Conservation (phyloP, 1,284 basidiomycete genomes). For the Coniferiporia weirii region DNA sequence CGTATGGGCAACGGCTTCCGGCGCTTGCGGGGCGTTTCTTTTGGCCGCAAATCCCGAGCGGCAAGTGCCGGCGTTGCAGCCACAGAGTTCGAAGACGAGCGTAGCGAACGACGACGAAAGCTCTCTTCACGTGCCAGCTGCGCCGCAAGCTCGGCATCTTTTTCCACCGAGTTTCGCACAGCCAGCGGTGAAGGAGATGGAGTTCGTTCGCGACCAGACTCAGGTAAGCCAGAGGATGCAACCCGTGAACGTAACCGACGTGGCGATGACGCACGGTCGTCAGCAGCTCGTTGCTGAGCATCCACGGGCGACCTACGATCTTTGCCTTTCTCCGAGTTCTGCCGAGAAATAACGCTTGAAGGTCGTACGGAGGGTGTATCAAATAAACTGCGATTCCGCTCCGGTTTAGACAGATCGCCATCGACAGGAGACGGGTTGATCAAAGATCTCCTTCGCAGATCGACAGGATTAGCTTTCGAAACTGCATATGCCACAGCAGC, state of each 20-base stretch:
- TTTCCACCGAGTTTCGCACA: slow-evolving; percentile 11
- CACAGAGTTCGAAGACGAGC: slow-evolving; percentile 7
- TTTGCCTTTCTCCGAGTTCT: background rate
- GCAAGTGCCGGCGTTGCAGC: background rate
- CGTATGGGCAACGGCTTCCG: slow-evolving; percentile 7
- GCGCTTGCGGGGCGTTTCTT: slow-evolving; percentile 7
- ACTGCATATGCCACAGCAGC: slow-evolving; percentile 11
- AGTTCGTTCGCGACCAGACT: background rate
- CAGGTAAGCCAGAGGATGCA: background rate
- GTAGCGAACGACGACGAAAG: slow-evolving; percentile 7
- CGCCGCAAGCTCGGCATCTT: slow-evolving; percentile 17
- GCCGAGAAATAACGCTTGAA: background rate
- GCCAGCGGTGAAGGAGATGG: background rate
- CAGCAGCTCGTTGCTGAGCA: background rate
- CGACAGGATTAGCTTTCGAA: slow-evolving; percentile 13
- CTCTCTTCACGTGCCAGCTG: slow-evolving; percentile 13
- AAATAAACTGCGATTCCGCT: background rate
- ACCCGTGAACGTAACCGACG: background rate
- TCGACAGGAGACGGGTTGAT: background rate
- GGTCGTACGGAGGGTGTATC: background rate
- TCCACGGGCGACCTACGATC: background rate
- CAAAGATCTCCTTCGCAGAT: background rate
- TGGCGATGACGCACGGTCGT: background rate
- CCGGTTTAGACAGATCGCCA: background rate
- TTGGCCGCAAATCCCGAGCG: background rate